phyloP scores from a whole-genome alignment of 1,284 basidiomycete species.

The Trichosporon sp. region DNA sequence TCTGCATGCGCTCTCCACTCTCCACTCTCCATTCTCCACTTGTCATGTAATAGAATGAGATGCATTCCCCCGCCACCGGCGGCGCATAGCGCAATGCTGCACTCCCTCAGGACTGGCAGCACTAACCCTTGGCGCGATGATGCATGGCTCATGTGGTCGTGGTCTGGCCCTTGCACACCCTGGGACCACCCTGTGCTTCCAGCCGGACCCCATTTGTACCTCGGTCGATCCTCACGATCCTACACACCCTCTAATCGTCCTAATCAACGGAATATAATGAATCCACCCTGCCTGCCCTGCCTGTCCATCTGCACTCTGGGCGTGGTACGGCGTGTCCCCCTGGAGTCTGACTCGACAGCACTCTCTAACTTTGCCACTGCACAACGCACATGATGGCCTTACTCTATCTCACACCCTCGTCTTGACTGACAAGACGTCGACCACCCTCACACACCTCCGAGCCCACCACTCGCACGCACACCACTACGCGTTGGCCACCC shows the following conservation, averaged over 20 bases:
- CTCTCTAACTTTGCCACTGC: not conserved
- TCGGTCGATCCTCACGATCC: not conserved
- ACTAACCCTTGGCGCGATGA: too few species aligned
- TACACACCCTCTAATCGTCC: not conserved
- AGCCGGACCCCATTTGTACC: constrained; percentile 10
- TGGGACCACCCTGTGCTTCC: not conserved
- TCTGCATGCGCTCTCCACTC: too few species aligned
- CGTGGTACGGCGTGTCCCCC: too few species aligned
- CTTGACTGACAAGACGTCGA: not conserved
- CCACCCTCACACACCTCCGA: not conserved
- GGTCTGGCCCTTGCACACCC: not conserved
- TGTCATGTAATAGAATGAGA: too few species aligned
- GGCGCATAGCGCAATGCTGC: too few species aligned
- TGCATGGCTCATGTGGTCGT: not conserved
- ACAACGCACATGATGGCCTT: too few species aligned
- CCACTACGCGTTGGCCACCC: not conserved
- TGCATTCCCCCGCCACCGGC: too few species aligned
- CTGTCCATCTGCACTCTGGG: not conserved
- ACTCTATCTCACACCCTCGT: not conserved
- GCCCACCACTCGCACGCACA: not conserved
- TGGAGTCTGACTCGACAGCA: too few species aligned
- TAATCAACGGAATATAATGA: not conserved
- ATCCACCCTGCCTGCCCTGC: not conserved
- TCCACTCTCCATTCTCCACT: too few species aligned
- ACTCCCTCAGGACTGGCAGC: too few species aligned